A percentile compares a stretch with the other conserved stretches of the same genome.
These are phyloP conservation scores for Sclerotinia minor DNA, from an alignment of 2,329 filamentous ascomycete species.

Conservation along the genomic window DNA sequence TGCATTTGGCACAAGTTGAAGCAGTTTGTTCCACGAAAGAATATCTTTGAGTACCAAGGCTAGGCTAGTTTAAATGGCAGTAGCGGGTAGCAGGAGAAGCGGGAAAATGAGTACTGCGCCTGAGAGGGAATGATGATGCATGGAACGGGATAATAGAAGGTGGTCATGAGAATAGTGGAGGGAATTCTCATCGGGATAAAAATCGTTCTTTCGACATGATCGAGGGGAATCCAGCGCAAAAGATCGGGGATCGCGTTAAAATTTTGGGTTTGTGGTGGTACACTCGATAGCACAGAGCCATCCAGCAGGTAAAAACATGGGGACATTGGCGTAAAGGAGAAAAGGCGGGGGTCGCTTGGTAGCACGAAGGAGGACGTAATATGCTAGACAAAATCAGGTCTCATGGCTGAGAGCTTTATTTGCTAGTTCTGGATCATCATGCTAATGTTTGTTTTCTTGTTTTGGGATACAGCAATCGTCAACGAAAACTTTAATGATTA, in stretches of 20 bases:
- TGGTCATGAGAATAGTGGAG: too few species aligned
- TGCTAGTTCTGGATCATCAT: not conserved
- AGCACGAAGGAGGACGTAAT: not conserved
- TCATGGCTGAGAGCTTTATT: not conserved
- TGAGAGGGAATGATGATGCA: not conserved
- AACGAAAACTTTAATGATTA: not conserved
- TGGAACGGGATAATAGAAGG: too few species aligned
- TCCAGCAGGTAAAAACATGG: not conserved
- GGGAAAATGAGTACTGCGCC: not conserved
- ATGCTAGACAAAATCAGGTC: not conserved
- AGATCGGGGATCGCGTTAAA: not conserved
- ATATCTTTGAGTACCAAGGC: slow-evolving; percentile 30
- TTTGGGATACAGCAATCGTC: not conserved
- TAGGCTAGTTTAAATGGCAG: not conserved
- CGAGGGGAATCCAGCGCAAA: not conserved
- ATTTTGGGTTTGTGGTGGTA: not conserved
- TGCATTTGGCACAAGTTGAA: slow-evolving; percentile 55
- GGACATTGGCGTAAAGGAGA: not conserved
- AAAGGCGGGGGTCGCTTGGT: not conserved
- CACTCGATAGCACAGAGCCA: not conserved
- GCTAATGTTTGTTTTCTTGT: not conserved
- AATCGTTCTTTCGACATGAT: not conserved
- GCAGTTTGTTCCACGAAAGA: slow-evolving; percentile 28
- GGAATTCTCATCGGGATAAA: not conserved
- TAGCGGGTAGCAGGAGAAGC: not conserved